Percentiles rank a stretch among this genome's conserved stretches.
Conservation (phyloP, 768 basidiomycete species). For the Hygrocybe punicea region DNA sequence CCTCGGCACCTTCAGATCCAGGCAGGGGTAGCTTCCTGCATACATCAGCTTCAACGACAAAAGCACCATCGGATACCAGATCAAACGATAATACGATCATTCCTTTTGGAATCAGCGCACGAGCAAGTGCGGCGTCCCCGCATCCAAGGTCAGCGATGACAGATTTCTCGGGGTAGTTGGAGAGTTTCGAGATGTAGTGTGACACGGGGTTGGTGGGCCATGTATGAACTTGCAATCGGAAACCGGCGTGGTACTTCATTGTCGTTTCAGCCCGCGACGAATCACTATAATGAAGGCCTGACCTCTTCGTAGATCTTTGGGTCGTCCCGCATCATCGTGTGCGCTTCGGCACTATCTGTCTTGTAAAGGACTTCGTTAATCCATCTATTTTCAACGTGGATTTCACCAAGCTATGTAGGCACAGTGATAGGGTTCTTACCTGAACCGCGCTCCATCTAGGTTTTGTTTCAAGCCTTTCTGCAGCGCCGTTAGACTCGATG, state of each 20-base stretch:
- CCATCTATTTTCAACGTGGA: slow-evolving; percentile 46
- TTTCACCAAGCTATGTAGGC: background rate
- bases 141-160: slow-evolving; percentile 93
- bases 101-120: slow-evolving; percentile 64
- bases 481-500: slow-evolving; percentile 55
- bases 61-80: slow-evolving; percentile 67
- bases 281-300: slow-evolving; percentile 15
- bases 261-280: slow-evolving; percentile 2
- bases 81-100: slow-evolving; percentile 75
- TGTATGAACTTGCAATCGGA: slow-evolving; percentile 83
- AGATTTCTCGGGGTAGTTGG: slow-evolving; percentile 58
- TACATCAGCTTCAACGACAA: slow-evolving; percentile 88
- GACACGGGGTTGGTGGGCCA: slow-evolving; percentile 96
- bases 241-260: slow-evolving; percentile 86
- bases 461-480: slow-evolving; percentile 78
- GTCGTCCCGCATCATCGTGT: slow-evolving; percentile 79
- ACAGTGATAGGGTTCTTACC: slow-evolving; percentile 43
- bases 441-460: slow-evolving; percentile 82
- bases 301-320: slow-evolving; percentile 83
- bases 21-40: slow-evolving; percentile 79
- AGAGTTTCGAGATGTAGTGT: slow-evolving; percentile 66
- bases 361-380: slow-evolving; percentile 95
- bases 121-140: slow-evolving; percentile 88
- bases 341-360: slow-evolving; percentile 69
- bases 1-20: slow-evolving; percentile 57